These are phyloP conservation scores for Zelopaecilomyces penicillatus DNA, from an alignment of 2,329 filamentous ascomycete species.

Conservation along the genomic window DNA sequence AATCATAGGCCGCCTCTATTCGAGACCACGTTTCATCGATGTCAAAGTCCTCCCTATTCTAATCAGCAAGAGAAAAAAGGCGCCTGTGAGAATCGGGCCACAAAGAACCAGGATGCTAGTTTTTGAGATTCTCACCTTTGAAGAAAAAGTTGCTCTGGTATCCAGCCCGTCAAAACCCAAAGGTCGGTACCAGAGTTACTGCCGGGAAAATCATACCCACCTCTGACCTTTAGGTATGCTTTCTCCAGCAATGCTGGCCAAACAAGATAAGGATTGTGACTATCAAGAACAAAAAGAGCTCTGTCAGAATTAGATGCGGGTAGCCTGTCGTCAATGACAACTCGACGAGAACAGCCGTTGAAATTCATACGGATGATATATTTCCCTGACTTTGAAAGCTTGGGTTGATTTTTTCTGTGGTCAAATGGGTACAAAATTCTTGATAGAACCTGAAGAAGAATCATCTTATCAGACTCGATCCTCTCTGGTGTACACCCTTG, in stretches of 20 bases:
- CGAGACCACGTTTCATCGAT: conserved; percentile 69
- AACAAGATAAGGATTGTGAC: conserved; percentile 68
- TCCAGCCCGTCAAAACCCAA: conserved; percentile 90
- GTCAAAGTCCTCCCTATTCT: conserved; percentile 63
- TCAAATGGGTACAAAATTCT: conserved; percentile 72
- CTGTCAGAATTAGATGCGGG: conserved; percentile 68
- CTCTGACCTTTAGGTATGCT: conserved; percentile 88
- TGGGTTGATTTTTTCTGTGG: conserved; percentile 44
- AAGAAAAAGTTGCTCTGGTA: conserved; percentile 89
- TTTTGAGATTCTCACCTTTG: conserved; percentile 49
- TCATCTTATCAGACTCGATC: no score
- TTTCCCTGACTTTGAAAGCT: conserved; percentile 69
- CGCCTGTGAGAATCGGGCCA: background rate
- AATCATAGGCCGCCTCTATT: conserved; percentile 64
- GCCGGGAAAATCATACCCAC: conserved; percentile 94
- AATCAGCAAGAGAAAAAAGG: background rate
- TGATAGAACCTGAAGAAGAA: conserved; percentile 51
- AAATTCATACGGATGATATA: conserved; percentile 92
- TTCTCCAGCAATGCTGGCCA: conserved; percentile 95
- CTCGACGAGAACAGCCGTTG: conserved; percentile 83
- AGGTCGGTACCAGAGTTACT: conserved; percentile 95
- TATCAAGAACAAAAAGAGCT: conserved; percentile 79
- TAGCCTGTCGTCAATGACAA: conserved; percentile 81
- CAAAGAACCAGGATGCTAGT: no score
- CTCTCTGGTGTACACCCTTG: no score